These are phyloP conservation scores for Solanum virginianum DNA, from an alignment of 257 asterid species.

Conservation along the genomic window DNA sequence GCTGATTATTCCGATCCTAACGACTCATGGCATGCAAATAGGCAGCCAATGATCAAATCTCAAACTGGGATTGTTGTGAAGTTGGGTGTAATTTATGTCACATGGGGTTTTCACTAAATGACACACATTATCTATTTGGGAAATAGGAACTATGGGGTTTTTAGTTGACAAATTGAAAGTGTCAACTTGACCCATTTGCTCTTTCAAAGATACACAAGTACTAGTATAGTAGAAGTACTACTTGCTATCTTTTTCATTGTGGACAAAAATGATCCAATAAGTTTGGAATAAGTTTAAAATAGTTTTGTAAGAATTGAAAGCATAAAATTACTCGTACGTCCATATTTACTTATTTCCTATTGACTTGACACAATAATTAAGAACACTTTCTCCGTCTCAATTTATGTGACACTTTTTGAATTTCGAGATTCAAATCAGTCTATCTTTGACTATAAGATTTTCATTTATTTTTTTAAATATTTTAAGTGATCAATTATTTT, in stretches of 20 bases:
- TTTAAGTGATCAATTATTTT: too few species aligned
- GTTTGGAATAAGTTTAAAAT: neutral
- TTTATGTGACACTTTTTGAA: too few species aligned
- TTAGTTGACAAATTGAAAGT: neutral
- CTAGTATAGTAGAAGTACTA: neutral
- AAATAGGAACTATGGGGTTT: neutral
- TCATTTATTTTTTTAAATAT: too few species aligned
- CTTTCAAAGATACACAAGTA: neutral
- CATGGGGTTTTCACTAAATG: neutral
- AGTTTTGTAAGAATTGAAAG: neutral
- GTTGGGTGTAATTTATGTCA: neutral
- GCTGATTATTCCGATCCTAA: too few species aligned
- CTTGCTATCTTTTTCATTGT: neutral
- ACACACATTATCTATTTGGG: neutral
- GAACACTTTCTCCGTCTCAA: too few species aligned
- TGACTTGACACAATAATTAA: too few species aligned
- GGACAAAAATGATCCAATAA: neutral
- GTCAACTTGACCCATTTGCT: neutral
- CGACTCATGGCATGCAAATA: too few species aligned
- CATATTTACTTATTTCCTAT: accelerated
- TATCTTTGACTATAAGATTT: too few species aligned
- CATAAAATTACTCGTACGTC: too few species aligned
- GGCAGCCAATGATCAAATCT: too few species aligned
- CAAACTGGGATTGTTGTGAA: neutral
- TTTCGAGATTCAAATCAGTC: too few species aligned